Base-by-base conservation (phyloP, 176 grass and related monocot genomes). In the Oryza rufipogon region DNA sequence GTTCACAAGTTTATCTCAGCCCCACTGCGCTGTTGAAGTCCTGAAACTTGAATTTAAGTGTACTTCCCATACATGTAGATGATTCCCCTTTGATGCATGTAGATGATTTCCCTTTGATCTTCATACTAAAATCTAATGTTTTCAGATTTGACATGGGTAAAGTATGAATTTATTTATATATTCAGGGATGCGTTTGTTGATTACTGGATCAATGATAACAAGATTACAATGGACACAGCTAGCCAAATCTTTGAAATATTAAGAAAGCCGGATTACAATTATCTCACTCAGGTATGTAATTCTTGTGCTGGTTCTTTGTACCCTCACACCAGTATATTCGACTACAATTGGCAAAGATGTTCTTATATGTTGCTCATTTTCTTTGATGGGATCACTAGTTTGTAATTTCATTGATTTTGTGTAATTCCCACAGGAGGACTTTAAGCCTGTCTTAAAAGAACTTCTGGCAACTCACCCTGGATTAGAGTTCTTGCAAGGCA, bases 401-500 rank as follows among this genome's bases (percentile, higher is more conserved):
- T 75, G 44, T 82, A 80, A 84, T 63, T 63, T 23, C 17, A 63
- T 4, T 63, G 8, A 23, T 77, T 83, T 25, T 78, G 30, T 75
- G 64, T 79, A 80, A 84, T 86, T 89, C 41, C 36, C 52, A 33
- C 86, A 99, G 97, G 97, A 99, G 34, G 97, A 99, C 67, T 99
- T 99, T 70, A 99, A 99, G 76, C 93, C 93, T 84, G 75, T 99
- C 34, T 75, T 99, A 67, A 91, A 89, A 81, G 97, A 99, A 88
- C 93, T 99, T 33, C 72, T 99, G 91, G 79, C 97, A 73, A 99
- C 78, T 73, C 97, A 99, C 86, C 91, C 97, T 80, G 97, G 97
- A 70, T 92, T 99, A 84, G 97, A 99, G 86, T 99, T 99, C 82
- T 84, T 99, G 85, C 97, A 99, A 81, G 97, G 97, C 84, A 99